Evolutionary conservation across 129 eudicot genomes (phyloP), one percentile per base, ranked within the genome.

Genomic region (Flaveria robusta): DNA sequence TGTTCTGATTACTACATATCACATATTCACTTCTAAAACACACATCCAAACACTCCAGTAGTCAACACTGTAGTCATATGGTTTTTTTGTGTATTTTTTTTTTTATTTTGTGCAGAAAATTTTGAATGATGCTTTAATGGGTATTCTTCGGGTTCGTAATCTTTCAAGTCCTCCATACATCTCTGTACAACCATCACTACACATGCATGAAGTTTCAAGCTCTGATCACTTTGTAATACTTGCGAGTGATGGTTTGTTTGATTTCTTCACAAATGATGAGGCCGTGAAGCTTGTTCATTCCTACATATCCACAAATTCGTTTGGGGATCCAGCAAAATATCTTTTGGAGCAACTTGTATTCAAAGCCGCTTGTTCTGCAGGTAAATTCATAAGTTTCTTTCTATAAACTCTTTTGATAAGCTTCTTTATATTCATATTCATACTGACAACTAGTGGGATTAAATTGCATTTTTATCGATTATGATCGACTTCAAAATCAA

Each of bases 61-160:
- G 67, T 52, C 14, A 11, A 24, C 31, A 4, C 22, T 67, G 15
- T 39, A 39, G 52, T 52, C 46, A 29, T 18, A 54, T 22, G 5
- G 0, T n/a, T 34, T 34, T 29, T 43, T 22, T 13, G 45, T 41
- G n/a, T 9, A 73, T 70, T 27, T 71, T 20, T 50, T 54, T 47
- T 42, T 77, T 46, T 16, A 62, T 27, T 66, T 70, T 50, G 2
- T 85, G 88, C 92, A 94, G 98, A 89, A 91, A 86, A 52, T 54
- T 46, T 68, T 94, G 90, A 94, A 94, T 52, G 98, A 94, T 84
- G 98, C 98, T 54, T 81, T 94, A 80, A 94, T 94, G 98, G 98
- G 98, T 22, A 94, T 94, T 80, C 96, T 94, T 72, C 89, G 90
- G 56, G 96, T 94, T 71, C 97, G 87, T 19, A 89, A 94, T 75